Conservation (phyloP, 2,329 filamentous ascomycete species). For the Phaeophleospora eucalypticola region DNA sequence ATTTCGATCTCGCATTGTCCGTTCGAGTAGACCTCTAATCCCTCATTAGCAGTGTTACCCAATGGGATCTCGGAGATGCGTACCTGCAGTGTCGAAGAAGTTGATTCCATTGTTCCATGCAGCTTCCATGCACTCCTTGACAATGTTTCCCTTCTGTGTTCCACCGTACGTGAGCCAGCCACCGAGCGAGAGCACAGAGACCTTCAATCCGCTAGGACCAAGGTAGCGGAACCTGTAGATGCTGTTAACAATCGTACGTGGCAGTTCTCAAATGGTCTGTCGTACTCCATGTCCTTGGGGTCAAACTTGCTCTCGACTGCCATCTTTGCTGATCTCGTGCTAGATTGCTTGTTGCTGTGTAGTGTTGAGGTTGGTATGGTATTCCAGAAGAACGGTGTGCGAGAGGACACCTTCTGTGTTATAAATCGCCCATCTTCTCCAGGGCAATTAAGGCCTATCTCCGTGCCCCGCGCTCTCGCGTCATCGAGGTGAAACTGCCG, state of each 20-base stretch:
- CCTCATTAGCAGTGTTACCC: no score
- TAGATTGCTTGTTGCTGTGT: background rate
- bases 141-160: constrained; percentile 47
- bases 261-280: background rate
- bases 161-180: constrained; percentile 47
- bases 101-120: constrained; percentile 48
- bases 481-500: no score
- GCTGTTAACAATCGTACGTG: background rate
- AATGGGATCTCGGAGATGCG: no score
- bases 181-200: constrained; percentile 49
- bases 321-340: constrained; percentile 23
- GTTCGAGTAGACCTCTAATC: constrained; percentile 49
- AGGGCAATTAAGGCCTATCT: no score
- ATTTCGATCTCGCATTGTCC: constrained; percentile 62
- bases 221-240: constrained; percentile 39
- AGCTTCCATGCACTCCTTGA: constrained; percentile 49
- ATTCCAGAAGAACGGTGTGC: no score
- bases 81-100: constrained; percentile 45
- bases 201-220: constrained; percentile 47
- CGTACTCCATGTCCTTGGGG: constrained; percentile 44
- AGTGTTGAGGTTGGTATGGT: background rate
- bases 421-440: no score
- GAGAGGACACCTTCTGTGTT: no score
- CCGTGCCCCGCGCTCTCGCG: no score
- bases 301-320: constrained; percentile 45